phyloP scores from a whole-genome alignment of 2,329 filamentous ascomycete genomes.

The Pleurostoma richardsiae region DNA sequence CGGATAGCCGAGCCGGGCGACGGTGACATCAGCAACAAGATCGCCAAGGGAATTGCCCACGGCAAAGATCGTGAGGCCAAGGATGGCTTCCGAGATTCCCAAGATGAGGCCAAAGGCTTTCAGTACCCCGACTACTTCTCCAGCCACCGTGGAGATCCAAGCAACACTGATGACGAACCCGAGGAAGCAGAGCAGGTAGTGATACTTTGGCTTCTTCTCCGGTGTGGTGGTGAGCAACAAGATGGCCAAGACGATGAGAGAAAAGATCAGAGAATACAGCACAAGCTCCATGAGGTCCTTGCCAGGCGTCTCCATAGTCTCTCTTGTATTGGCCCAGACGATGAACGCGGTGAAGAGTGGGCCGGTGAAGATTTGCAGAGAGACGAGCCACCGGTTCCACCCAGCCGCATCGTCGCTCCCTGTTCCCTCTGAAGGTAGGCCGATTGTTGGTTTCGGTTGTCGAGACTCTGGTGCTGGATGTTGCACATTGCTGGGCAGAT shows the following conservation, averaged over 20 bases:
- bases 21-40: slow-evolving; percentile 88
- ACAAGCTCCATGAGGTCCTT: slow-evolving; percentile 50
- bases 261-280: slow-evolving; percentile 63
- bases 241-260: slow-evolving; percentile 59
- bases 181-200: slow-evolving; percentile 76
- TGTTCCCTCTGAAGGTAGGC: slow-evolving; percentile 11
- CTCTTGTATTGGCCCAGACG: slow-evolving; percentile 62
- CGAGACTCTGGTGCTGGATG: too few relatives aligned
- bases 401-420: slow-evolving; percentile 39
- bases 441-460: not conserved
- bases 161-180: slow-evolving; percentile 89
- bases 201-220: slow-evolving; percentile 63
- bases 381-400: slow-evolving; percentile 91
- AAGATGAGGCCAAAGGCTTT: slow-evolving; percentile 91
- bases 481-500: not conserved
- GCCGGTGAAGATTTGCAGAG: slow-evolving; percentile 79
- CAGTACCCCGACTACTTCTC: slow-evolving; percentile 90
- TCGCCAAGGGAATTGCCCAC: slow-evolving; percentile 95
- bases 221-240: slow-evolving; percentile 67
- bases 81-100: slow-evolving; percentile 88
- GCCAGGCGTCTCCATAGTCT: slow-evolving; percentile 50
- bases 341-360: slow-evolving; percentile 78
- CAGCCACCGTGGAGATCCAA: slow-evolving; percentile 95
- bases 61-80: slow-evolving; percentile 93
- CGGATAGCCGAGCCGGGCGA: slow-evolving; percentile 87